phyloP scores from a whole-genome alignment of 495 filamentous ascomycete species.

The Sphaerosporella brunnea region DNA sequence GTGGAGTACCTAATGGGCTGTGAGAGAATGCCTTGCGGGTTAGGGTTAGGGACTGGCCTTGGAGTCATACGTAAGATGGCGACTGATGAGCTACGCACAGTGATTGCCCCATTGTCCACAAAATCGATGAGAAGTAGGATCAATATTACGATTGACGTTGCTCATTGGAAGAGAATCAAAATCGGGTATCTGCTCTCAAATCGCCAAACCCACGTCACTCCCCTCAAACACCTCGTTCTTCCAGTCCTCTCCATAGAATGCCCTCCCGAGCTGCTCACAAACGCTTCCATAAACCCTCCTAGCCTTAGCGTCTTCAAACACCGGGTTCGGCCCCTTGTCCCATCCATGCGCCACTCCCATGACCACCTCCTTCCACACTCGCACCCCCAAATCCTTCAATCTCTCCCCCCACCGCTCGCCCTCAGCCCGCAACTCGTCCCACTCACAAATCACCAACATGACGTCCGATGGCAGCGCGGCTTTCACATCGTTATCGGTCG shows the following conservation, averaged over 20 bases:
- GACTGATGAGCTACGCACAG: no score
- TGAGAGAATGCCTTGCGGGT: no score
- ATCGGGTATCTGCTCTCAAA: no score
- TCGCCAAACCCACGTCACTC: no score
- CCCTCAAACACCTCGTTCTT: no score
- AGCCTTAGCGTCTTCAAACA: conserved; percentile 22
- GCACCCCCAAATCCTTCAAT: conserved; percentile 40
- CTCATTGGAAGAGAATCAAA: no score
- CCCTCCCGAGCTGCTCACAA: conserved; percentile 9
- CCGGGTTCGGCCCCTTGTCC: conserved; percentile 72
- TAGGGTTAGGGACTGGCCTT: no score
- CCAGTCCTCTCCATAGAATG: conserved; percentile 1
- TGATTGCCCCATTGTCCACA: no score
- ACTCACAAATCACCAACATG: conserved; percentile 69
- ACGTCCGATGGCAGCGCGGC: conserved; percentile 42
- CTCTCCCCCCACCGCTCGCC: conserved; percentile 49
- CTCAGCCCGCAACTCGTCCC: conserved; percentile 75
- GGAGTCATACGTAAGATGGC: no score
- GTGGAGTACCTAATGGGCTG: no score
- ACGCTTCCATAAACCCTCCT: conserved; percentile 15
- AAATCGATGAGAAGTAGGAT: no score
- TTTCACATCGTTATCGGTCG: conserved; percentile 34
- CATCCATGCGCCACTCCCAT: conserved; percentile 61
- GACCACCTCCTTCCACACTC: conserved; percentile 50
- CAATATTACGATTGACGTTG: no score